Percentiles rank a stretch among this genome's conserved stretches.
These are phyloP conservation scores for Alternaria alternata DNA, from an alignment of 2,329 filamentous ascomycete genomes.

Conservation along the genomic window DNA sequence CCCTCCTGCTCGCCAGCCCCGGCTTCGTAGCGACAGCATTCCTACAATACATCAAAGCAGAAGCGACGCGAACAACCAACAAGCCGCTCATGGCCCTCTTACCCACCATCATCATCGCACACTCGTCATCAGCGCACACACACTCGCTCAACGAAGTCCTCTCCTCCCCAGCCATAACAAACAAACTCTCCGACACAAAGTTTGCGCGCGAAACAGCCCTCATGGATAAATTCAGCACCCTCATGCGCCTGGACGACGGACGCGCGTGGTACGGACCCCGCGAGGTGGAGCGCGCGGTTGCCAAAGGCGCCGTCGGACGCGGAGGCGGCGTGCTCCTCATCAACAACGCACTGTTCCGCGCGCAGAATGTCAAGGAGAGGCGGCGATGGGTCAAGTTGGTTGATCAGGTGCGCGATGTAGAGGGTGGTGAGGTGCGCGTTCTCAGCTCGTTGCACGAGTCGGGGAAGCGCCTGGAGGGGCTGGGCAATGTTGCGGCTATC, in stretches of 20 bases:
- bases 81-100: conserved; percentile 72
- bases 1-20: conserved; percentile 84
- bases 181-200: conserved; percentile 83
- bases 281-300: conserved; percentile 83
- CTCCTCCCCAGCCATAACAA: conserved; percentile 78
- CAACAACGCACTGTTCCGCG: conserved; percentile 86
- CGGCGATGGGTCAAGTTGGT: conserved; percentile 85
- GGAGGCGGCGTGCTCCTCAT: conserved; percentile 87
- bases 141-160: conserved; percentile 90
- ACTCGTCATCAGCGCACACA: conserved; percentile 84
- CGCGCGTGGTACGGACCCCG: conserved; percentile 88
- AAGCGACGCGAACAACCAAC: conserved; percentile 72
- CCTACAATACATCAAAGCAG: conserved; percentile 72
- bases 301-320: conserved; percentile 85
- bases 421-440: conserved; percentile 88
- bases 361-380: conserved; percentile 77
- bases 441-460: conserved; percentile 95
- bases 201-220: conserved; percentile 83
- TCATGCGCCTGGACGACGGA: conserved; percentile 83
- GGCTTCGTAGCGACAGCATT: conserved; percentile 88
- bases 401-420: conserved; percentile 80
- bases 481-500: conserved; percentile 89
- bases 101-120: conserved; percentile 74
- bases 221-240: conserved; percentile 83
- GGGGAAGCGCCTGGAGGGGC: conserved; percentile 79